These are phyloP conservation scores for Yarrowia yakushimensis DNA, from an alignment of 805 yeast species.

Conservation along the genomic window DNA sequence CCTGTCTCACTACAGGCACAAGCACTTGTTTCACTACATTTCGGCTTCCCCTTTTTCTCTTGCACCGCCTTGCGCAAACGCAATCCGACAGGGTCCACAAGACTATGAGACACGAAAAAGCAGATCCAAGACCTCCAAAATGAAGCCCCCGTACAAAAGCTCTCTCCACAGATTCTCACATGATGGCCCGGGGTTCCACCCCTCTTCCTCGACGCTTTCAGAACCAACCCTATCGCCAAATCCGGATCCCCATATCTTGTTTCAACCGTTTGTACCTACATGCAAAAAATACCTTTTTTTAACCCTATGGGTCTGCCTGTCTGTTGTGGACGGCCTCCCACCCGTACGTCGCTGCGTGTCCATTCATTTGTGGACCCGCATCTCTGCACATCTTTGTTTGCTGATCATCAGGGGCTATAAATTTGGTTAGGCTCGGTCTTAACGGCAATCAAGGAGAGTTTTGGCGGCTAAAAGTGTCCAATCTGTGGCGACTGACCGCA, in stretches of 20 bases:
- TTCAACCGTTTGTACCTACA: slow-evolving; percentile 23
- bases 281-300: neutral
- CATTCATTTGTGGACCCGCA: slow-evolving; percentile 5
- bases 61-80: too few relatives aligned
- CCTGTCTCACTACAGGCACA: too few relatives aligned
- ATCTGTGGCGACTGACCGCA: too few relatives aligned
- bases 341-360: slow-evolving; percentile 12
- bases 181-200: too few relatives aligned
- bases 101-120: too few relatives aligned
- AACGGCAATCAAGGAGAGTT: neutral
- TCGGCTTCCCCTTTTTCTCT: too few relatives aligned
- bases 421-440: neutral
- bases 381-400: slow-evolving; percentile 6
- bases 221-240: neutral
- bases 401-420: slow-evolving; percentile 19
- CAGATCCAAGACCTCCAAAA: too few relatives aligned
- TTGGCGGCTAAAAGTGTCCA: too few relatives aligned
- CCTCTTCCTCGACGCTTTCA: neutral
- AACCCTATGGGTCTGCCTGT: neutral
- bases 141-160: too few relatives aligned
- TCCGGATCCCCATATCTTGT: neutral
- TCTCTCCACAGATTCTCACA: too few relatives aligned
- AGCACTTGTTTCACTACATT: too few relatives aligned
- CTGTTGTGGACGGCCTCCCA: neutral
- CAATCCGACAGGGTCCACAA: too few relatives aligned